These are phyloP conservation scores for Blastobotrys peoriensis DNA, from an alignment of 805 yeast species.

Conservation along the genomic window DNA sequence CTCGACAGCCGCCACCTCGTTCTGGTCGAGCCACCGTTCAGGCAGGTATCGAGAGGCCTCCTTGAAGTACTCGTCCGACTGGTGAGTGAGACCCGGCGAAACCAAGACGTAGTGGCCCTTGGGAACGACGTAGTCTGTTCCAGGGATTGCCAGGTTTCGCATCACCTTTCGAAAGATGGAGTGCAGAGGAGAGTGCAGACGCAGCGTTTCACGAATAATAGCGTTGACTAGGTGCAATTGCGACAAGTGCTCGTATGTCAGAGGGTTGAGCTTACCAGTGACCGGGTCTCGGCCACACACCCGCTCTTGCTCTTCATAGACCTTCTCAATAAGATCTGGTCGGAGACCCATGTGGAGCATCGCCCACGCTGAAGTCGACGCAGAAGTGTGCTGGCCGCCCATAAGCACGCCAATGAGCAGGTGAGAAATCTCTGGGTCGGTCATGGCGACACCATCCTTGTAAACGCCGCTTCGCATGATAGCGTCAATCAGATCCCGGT, in stretches of 20 bases:
- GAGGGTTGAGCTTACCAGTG: slow-evolving; percentile 40
- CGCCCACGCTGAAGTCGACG: slow-evolving; percentile 94
- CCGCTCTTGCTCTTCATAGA: slow-evolving; percentile 64
- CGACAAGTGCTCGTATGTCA: slow-evolving; percentile 77
- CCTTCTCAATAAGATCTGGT: slow-evolving; percentile 77
- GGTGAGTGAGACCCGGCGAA: slow-evolving; percentile 88
- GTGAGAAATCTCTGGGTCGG: slow-evolving; percentile 92
- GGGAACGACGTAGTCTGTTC: slow-evolving; percentile 76
- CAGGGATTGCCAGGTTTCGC: slow-evolving; percentile 72
- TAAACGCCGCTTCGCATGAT: slow-evolving; percentile 77
- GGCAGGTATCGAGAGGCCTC: slow-evolving; percentile 69
- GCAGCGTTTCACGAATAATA: slow-evolving; percentile 84
- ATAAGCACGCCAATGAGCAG: slow-evolving; percentile 89
- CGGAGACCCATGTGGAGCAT: slow-evolving; percentile 83
- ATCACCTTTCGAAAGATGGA: slow-evolving; percentile 90
- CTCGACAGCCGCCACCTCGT: slow-evolving; percentile 25
- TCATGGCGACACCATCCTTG: slow-evolving; percentile 91
- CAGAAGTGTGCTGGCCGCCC: slow-evolving; percentile 99
- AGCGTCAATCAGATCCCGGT: slow-evolving; percentile 85
- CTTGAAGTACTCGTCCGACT: slow-evolving; percentile 72
- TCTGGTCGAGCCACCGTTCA: slow-evolving; percentile 62
- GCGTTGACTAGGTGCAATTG: slow-evolving; percentile 77
- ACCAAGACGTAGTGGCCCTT: slow-evolving; percentile 84
- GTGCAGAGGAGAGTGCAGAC: slow-evolving; percentile 95
- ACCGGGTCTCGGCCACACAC: slow-evolving; percentile 41